Evolutionary conservation across 2,329 filamentous ascomycete genomes (phyloP), one percentile per base, ranked within the genome.

Genomic region (Fusarium sp.): DNA sequence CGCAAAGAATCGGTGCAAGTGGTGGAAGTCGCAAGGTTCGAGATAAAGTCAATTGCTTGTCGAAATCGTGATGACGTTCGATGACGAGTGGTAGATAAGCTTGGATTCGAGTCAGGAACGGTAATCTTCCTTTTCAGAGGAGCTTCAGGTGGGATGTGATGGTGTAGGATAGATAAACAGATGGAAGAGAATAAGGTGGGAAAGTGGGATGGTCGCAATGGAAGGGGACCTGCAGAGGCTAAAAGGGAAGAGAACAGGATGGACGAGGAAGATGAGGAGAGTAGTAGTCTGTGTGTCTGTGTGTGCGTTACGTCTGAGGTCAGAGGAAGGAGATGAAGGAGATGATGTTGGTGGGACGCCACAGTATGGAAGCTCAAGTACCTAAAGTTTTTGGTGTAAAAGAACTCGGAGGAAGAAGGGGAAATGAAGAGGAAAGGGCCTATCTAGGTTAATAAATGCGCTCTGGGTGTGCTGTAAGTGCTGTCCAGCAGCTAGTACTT

Each of bases 301-400:
- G 57, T 71, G 42, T 58, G 38, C 27, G 37, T 56, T 56, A 44
- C 52, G 60, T 52, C 44, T 69, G 63, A 56, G 38, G 57, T 51
- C 31, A 45, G 63, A 68, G 56, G 42, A 42, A 55, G 64, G 63
- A 68, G 58, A 67, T 25, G 27, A 62, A 16, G 18, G 27, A 66
- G 45, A 58, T 39, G 39, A n/a, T 59, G 62, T 70, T 73, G 73
- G 68, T 72, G 73, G 70, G 65, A 76, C 74, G 74, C 74, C 74
- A 76, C 74, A 76, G 52, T 25, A 46, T 61, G 66, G 52, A 59
- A 62, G 66, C 46, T 48, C 58, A 51, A 54, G 54, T 67, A 61
- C 56, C 57, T 58, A 60, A 54, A 57, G 39, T 23, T 57, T 33
- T 58, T 56, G 49, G 10, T 60, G 58, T 61, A 61, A 56, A 56